Base-by-base conservation (phyloP, 371 early-diverging fungal species). In the Mortierella sp. region DNA sequence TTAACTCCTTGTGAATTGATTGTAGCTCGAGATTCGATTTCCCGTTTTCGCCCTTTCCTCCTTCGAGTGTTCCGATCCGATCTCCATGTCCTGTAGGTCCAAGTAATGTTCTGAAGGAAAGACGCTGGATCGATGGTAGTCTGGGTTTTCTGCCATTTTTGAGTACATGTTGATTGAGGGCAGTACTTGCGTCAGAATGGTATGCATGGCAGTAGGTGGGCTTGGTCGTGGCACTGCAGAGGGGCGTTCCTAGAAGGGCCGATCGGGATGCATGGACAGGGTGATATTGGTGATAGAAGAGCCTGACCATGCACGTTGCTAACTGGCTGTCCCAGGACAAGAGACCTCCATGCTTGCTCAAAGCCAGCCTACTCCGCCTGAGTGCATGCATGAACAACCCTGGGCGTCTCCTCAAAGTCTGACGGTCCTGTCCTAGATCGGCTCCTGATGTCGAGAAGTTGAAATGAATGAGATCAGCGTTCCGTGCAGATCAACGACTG, bases 41-140 rank as follows among this genome's bases (percentile, higher is more conserved):
- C 17, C 17, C 28, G 8, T 27, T 31, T 47, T 17, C n/a, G 17
- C 27, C 39, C 34, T 34, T 60, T 14, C 67, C 62, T 29, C 67
- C 73, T 25, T 63, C 73, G 28, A 73, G 62, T 19, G 73, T 73
- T 31, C 58, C 63, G 37, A 62, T 43, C n/a, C 67, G 67, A 44
- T 50, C 67, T 46, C 34, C 10, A 17, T 61, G 40, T n/a, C 59
- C 67, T 19, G 73, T 47, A 25, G 73, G 63, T 24, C 67, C 49
- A 22, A 73, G 62, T 24, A 73, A 73, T 4, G 58, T 47, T 0
- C 39, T 19, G 39, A 73, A 67, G 9, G 59, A 19, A 8, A 25
- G 60, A 13, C 2, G 54, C 16, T 54, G 52, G 28, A 1, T 14
- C 19, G 21, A 34, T 34, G 34, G 34, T 10, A 4, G 4, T 34